Conservation (phyloP, 306 rosid species). For the Ceratonia siliqua region DNA sequence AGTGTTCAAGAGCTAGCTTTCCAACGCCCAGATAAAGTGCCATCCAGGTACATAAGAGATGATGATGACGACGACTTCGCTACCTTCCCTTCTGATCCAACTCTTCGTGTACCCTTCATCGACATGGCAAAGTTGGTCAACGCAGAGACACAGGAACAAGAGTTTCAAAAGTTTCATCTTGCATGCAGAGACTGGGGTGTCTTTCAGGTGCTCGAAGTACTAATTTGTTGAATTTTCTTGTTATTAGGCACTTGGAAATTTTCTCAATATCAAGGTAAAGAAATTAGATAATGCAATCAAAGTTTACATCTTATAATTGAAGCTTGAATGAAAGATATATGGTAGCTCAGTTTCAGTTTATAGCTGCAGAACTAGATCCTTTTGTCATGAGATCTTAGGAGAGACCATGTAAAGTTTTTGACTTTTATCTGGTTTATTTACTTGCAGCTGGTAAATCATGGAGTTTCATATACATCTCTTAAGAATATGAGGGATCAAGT, state of each 20-base stretch:
- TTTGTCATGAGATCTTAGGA: neutral
- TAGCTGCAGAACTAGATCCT: no score
- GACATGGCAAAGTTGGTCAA: slow-evolving; percentile 46
- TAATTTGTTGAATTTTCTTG: neutral
- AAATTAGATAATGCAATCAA: neutral
- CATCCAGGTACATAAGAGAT: slow-evolving; percentile 46
- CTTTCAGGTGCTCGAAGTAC: slow-evolving; percentile 44
- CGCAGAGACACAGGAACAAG: slow-evolving; percentile 26
- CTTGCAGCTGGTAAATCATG: slow-evolving; percentile 47
- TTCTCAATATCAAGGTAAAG: neutral
- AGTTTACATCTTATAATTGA: neutral
- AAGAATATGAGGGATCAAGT: slow-evolving; percentile 42
- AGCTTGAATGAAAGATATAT: neutral
- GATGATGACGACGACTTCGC: neutral
- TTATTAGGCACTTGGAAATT: neutral
- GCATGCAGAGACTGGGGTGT: slow-evolving; percentile 52
- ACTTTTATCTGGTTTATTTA: neutral
- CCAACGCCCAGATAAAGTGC: slow-evolving; percentile 33
- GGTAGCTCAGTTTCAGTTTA: neutral
- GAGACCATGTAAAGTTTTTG: neutral
- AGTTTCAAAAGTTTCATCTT: slow-evolving; percentile 47
- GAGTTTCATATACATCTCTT: slow-evolving; percentile 27
- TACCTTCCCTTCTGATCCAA: slow-evolving; percentile 38
- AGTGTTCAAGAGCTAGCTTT: slow-evolving; percentile 51
- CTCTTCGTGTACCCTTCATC: slow-evolving; percentile 41